Evolutionary conservation across 2,329 filamentous ascomycete genomes (phyloP).

Genomic region (Diaporthe australafricana): DNA sequence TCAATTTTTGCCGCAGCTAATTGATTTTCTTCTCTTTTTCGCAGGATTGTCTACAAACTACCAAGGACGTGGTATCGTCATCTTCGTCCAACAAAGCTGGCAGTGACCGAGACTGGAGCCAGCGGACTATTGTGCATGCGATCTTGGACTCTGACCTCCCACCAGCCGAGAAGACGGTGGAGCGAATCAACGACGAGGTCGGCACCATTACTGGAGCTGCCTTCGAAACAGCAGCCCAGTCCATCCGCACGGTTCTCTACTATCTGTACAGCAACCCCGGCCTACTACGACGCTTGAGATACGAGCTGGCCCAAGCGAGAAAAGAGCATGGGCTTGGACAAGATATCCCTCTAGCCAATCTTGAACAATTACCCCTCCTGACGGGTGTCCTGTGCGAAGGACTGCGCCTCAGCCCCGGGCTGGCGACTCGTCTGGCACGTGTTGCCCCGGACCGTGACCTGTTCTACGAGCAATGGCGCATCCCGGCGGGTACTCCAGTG

Average conservation of each 20-base stretch:
- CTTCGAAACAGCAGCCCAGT: constrained; percentile 51
- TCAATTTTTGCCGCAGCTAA: too few relatives aligned
- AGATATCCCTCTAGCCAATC: constrained; percentile 29
- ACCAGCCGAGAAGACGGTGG: constrained; percentile 46
- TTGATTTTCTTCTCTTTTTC: too few relatives aligned
- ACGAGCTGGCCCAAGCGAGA: constrained; percentile 45
- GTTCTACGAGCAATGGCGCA: constrained; percentile 44
- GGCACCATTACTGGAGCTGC: constrained; percentile 49
- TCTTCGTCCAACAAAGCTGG: constrained; percentile 28
- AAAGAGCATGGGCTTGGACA: constrained; percentile 22
- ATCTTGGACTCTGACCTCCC: constrained; percentile 42
- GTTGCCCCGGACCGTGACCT: constrained; percentile 42
- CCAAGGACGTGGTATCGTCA: constrained; percentile 24
- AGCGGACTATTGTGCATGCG: constrained; percentile 31
- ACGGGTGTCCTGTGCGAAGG: constrained; percentile 57
- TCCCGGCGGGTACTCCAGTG: constrained; percentile 43
- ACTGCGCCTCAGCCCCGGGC: constrained; percentile 55
- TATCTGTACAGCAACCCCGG: constrained; percentile 48
- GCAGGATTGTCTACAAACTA: constrained; percentile 10
- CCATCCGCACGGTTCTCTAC: constrained; percentile 49
- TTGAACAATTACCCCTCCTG: constrained; percentile 53
- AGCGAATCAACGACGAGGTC: constrained; percentile 48
- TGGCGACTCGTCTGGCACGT: constrained; percentile 54
- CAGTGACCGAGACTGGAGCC: constrained; percentile 42
- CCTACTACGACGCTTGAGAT: constrained; percentile 44